Percentiles rank a stretch among this genome's conserved stretches.
These are phyloP conservation scores for Naganishia vaughanmartiniae DNA, from an alignment of 768 basidiomycete species.

Conservation along the genomic window DNA sequence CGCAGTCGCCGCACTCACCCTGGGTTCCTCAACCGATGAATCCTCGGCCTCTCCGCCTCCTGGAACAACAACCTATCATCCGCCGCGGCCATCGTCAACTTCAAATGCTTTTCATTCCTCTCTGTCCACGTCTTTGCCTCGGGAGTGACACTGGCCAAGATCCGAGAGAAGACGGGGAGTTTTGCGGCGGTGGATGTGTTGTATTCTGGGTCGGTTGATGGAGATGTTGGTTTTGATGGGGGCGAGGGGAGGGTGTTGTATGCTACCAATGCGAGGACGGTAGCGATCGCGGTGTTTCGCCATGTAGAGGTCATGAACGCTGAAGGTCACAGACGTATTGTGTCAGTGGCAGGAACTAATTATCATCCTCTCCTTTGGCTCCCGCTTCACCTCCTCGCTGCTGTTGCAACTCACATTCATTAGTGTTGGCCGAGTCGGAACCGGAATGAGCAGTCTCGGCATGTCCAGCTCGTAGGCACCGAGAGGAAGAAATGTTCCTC, in stretches of 20 bases:
- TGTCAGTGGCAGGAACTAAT: background rate
- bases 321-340: constrained; percentile 26
- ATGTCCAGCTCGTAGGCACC: constrained; percentile 24
- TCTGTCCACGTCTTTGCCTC: constrained; percentile 46
- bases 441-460: constrained; percentile 16
- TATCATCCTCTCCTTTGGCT: background rate
- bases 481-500: constrained; percentile 10
- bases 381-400: background rate
- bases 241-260: constrained; percentile 50
- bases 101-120: constrained; percentile 53
- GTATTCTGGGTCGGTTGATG: constrained; percentile 37
- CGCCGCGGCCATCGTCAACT: constrained; percentile 47
- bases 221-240: constrained; percentile 36
- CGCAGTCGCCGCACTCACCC: constrained; percentile 40
- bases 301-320: constrained; percentile 52
- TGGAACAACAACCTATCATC: constrained; percentile 53
- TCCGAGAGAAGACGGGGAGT: constrained; percentile 45
- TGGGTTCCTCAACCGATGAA: constrained; percentile 50
- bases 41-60: constrained; percentile 53
- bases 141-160: constrained; percentile 48
- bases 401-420: constrained; percentile 12
- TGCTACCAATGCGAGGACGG: constrained; percentile 40
- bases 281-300: constrained; percentile 46
- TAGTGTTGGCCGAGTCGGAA: constrained; percentile 5
- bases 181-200: constrained; percentile 31